Base-by-base conservation (phyloP, 1,284 basidiomycete genomes). In the Sporisorium reilianum region DNA sequence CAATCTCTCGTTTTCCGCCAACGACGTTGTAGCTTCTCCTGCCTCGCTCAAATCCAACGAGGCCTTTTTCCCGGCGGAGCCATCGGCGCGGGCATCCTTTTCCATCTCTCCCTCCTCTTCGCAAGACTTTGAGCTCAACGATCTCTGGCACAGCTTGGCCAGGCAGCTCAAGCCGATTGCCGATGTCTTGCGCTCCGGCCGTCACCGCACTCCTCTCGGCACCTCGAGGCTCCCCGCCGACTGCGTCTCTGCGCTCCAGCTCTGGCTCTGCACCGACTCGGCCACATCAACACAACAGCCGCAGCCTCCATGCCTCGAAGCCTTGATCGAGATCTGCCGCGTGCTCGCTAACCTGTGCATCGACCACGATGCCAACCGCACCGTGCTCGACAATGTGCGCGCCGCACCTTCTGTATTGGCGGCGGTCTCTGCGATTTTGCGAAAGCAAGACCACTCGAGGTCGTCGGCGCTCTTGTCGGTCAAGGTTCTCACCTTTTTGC, bases 401-500 rank as follows among this genome's bases (percentile, higher is more conserved):
- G 69, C 73, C 20, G 88, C 94, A 23, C 90, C 89, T 79, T 87
- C 94, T 59, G 87, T 93, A 51, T 89, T 90, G 78, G 93, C 91
- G 3, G 88, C 91, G 3, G 88, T 93, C 55, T 93, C 93, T 5
- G 90, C 91, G 9, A 86, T 94, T 32, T 84, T 95, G 50, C 94
- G 94, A 80, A 89, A 90, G 16, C 90, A 91, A 68, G 57, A 59
- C 11, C 58, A 55, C 5, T 76, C 74, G 1, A 60, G 71, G 25
- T 74, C 71, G 8, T 44, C 71, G 11, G 65, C 74, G 22, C 60
- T 65, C n/a, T 69, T 74, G 45, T 71, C 73, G 11, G 53, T 63
- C 60, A 64, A 54, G 28, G 51, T 68, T 36, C 88, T 94, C 41
- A 91, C 89, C 79, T 87, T 94, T 62, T 87, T 93, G 55, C 90